These are phyloP conservation scores for Bipolaris victoriae DNA, from an alignment of 2,329 filamentous ascomycete genomes.

Conservation along the genomic window DNA sequence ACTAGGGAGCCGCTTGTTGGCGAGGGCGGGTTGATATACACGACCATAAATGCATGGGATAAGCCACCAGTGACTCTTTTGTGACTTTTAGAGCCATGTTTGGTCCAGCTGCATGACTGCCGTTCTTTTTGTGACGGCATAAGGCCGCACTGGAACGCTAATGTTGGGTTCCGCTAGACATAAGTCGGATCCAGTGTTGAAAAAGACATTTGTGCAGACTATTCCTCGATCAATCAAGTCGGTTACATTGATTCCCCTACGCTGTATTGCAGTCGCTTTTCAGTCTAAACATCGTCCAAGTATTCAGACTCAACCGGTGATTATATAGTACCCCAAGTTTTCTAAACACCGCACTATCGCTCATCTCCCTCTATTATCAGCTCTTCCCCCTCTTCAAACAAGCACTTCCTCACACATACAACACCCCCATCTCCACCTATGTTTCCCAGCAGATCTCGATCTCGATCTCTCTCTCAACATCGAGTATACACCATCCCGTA, in stretches of 20 bases:
- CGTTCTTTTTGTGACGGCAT: no score
- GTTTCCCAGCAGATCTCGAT: constrained; percentile 44
- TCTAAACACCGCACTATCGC: constrained; percentile 56
- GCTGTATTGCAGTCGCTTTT: not conserved
- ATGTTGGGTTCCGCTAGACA: no score
- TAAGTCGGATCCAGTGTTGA: not conserved
- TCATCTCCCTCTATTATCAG: no score
- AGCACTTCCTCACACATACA: constrained; percentile 66
- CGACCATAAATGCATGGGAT: constrained; percentile 29
- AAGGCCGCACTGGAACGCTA: no score
- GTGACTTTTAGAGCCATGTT: not conserved
- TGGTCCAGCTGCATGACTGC: not conserved
- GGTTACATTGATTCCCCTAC: no score
- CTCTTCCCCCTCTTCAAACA: constrained; percentile 51
- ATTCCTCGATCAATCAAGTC: not conserved
- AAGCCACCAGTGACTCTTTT: not conserved
- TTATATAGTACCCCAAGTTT: constrained; percentile 54
- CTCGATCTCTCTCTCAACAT: constrained; percentile 58
- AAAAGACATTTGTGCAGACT: not conserved
- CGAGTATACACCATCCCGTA: constrained; percentile 60
- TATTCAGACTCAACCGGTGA: constrained; percentile 60
- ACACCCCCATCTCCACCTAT: constrained; percentile 57
- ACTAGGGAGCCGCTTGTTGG: constrained; percentile 29
- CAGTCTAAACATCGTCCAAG: constrained; percentile 46
- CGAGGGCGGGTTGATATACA: constrained; percentile 25